phyloP scores from a whole-genome alignment of 1,139 yeast genomes.

The Saccharomyces hybrid region DNA sequence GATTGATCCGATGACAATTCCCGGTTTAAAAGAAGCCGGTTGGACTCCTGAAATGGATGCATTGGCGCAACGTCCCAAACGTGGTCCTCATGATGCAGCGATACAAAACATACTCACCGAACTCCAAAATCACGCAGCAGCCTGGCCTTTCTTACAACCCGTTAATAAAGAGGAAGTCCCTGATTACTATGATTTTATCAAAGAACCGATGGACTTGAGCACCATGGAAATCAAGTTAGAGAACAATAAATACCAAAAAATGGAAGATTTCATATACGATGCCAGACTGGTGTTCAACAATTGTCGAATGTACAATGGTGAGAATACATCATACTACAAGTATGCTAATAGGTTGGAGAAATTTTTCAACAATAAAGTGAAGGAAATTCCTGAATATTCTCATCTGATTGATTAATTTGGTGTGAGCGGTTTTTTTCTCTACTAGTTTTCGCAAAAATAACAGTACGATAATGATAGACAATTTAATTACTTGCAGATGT shows the following conservation, averaged over 20 bases:
- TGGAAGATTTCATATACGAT: slow-evolving; percentile 90
- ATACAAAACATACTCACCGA: slow-evolving; percentile 86
- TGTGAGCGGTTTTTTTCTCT: not conserved
- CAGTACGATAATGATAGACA: not conserved
- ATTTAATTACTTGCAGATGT: not conserved
- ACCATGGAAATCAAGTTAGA: slow-evolving; percentile 94
- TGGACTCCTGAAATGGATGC: slow-evolving; percentile 99
- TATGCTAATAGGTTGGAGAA: slow-evolving; percentile 91
- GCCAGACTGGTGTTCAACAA: slow-evolving; percentile 79
- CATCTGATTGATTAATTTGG: slow-evolving; percentile 31
- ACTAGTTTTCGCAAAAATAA: not conserved
- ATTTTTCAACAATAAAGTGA: slow-evolving; percentile 70
- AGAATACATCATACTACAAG: slow-evolving; percentile 80
- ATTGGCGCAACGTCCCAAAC: slow-evolving; percentile 86
- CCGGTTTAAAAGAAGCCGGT: slow-evolving; percentile 87
- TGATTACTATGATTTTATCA: slow-evolving; percentile 91
- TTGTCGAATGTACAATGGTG: slow-evolving; percentile 84
- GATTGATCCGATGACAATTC: slow-evolving; percentile 68
- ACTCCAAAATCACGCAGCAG: slow-evolving; percentile 87
- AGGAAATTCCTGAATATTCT: slow-evolving; percentile 51
- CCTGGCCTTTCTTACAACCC: slow-evolving; percentile 96
- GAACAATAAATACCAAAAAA: slow-evolving; percentile 80
- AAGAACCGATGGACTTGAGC: slow-evolving; percentile 95
- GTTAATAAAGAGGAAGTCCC: slow-evolving; percentile 95
- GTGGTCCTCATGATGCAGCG: slow-evolving; percentile 91